Conservation (phyloP, 148 eudicot genomes). For the Amaranthus hypochondriacus region DNA sequence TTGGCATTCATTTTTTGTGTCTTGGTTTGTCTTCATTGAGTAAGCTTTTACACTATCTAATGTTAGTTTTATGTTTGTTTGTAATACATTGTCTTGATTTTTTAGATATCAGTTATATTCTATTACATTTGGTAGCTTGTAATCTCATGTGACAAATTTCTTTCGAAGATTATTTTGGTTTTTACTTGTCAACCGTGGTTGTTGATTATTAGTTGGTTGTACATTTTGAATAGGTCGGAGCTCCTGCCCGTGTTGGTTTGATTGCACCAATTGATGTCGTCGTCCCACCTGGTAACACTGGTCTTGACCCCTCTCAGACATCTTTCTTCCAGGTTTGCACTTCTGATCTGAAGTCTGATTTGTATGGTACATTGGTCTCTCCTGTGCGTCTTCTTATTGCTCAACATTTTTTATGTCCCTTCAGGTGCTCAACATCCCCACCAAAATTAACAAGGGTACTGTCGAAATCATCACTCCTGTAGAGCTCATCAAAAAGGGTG, state of each 20-base stretch:
- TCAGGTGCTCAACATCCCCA: constrained; percentile 72
- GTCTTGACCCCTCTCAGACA: constrained; percentile 80
- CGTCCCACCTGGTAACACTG: constrained; percentile 78
- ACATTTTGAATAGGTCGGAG: constrained; percentile 47
- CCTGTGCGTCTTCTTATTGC: background rate
- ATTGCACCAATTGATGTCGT: constrained; percentile 74
- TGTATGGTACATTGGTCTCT: background rate
- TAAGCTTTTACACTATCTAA: no score
- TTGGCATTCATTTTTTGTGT: no score
- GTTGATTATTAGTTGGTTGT: background rate
- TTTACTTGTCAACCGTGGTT: no score
- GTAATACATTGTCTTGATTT: no score
- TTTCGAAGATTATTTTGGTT: no score
- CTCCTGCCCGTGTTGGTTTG: constrained; percentile 81
- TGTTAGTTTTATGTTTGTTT: no score
- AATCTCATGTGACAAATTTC: no score
- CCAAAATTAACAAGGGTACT: constrained; percentile 84
- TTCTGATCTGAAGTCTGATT: background rate
- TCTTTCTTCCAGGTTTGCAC: constrained; percentile 64
- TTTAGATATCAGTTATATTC: no score
- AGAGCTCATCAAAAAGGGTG: constrained; percentile 67
- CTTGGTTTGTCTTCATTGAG: no score
- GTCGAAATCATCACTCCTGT: constrained; percentile 72
- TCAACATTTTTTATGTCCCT: background rate
- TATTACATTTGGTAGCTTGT: no score